A percentile compares a stretch with the other conserved stretches of the same genome.
Conservation (phyloP, 148 eudicot genomes). For the Pouteria glomerata region DNA sequence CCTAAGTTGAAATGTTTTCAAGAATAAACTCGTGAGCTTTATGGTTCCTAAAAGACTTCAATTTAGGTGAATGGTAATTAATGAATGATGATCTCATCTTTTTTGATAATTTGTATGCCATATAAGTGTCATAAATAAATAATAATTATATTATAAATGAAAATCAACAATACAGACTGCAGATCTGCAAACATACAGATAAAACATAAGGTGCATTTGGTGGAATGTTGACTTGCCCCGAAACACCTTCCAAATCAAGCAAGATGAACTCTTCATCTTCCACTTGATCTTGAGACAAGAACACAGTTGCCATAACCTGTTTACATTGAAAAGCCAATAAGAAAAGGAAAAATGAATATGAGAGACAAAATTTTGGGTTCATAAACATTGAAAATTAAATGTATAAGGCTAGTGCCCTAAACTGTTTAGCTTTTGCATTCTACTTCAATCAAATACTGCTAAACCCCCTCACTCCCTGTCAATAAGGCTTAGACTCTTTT, state of each 20-base stretch:
- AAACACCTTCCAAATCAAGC: constrained; percentile 53
- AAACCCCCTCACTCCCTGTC: too few species aligned
- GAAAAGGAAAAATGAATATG: not conserved
- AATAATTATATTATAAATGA: not conserved
- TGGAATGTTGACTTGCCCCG: constrained; percentile 41
- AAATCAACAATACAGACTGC: not conserved
- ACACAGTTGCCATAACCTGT: constrained; percentile 20
- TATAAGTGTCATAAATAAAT: not conserved
- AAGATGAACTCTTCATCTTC: constrained; percentile 56
- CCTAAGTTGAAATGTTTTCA: too few species aligned
- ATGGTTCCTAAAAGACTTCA: not conserved
- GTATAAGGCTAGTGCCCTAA: too few species aligned
- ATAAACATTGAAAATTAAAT: not conserved
- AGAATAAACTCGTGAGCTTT: too few species aligned
- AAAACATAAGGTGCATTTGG: constrained; percentile 64
- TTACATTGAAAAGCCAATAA: not conserved
- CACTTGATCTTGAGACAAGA: constrained; percentile 12
- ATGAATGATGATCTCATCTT: not conserved
- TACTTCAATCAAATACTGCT: too few species aligned
- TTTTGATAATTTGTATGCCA: too few species aligned
- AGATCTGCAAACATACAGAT: constrained; percentile 44
- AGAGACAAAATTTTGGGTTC: not conserved
- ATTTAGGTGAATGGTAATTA: not conserved
- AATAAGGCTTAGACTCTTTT: too few species aligned
- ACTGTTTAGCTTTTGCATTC: too few species aligned